phyloP scores from a whole-genome alignment of 2,329 filamentous ascomycete genomes.

The Monosporascus ibericus region DNA sequence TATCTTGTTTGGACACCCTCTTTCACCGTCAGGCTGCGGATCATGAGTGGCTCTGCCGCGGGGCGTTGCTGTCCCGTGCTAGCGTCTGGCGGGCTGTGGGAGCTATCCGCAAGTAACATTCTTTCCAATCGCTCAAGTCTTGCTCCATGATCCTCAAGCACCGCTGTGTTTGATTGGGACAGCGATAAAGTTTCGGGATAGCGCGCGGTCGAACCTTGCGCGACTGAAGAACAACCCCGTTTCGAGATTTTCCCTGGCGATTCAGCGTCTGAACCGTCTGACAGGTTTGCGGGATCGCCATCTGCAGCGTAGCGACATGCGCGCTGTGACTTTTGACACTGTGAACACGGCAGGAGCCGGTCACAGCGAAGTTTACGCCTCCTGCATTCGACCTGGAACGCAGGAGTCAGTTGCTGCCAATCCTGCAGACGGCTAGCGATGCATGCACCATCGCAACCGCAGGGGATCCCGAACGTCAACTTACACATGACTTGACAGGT shows the following conservation, averaged over 20 bases:
- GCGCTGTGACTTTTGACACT: slow-evolving; percentile 52
- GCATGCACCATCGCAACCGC: background rate
- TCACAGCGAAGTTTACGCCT: slow-evolving; percentile 54
- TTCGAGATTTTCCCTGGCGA: slow-evolving; percentile 18
- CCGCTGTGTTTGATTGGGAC: slow-evolving; percentile 18
- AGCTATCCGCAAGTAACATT: slow-evolving; percentile 37
- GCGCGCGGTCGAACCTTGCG: slow-evolving; percentile 9
- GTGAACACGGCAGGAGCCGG: slow-evolving; percentile 48
- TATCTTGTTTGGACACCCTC: slow-evolving; percentile 42
- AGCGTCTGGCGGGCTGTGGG: slow-evolving; percentile 21
- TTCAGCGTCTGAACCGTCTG: slow-evolving; percentile 40
- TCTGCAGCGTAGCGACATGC: slow-evolving; percentile 47
- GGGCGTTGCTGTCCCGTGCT: slow-evolving; percentile 17
- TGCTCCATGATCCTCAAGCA: slow-evolving; percentile 42
- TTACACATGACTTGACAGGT: slow-evolving; percentile 21
- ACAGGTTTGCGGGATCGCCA: slow-evolving; percentile 39
- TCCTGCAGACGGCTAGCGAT: background rate
- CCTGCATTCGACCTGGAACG: slow-evolving; percentile 36
- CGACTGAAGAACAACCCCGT: slow-evolving; percentile 11
- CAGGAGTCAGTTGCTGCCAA: background rate
- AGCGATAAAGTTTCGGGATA: slow-evolving; percentile 26
- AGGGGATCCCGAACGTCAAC: background rate
- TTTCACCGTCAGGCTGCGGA: slow-evolving; percentile 45
- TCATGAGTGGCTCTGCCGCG: slow-evolving; percentile 36
- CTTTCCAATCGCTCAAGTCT: slow-evolving; percentile 51